Conservation (phyloP, 2,329 filamentous ascomycete species). For the Mycosphaerella sp. region DNA sequence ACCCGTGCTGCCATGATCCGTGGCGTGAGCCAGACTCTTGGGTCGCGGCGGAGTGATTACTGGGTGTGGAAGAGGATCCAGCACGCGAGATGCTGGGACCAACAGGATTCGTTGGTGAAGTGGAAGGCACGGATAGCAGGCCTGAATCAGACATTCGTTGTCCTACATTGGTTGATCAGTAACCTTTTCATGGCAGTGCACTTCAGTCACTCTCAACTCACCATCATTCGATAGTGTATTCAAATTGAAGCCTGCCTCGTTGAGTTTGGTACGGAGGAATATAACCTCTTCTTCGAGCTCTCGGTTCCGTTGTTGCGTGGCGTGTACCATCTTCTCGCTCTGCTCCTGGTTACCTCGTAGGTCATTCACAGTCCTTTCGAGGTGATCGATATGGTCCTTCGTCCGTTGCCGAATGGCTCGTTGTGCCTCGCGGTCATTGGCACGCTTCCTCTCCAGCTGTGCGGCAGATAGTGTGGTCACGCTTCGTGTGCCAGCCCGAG, state of each 20-base stretch:
- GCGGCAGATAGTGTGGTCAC: slow-evolving; percentile 53
- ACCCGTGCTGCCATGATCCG: slow-evolving; percentile 28
- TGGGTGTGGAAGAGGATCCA: slow-evolving; percentile 26
- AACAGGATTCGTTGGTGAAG: slow-evolving; percentile 23
- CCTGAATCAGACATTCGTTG: slow-evolving; percentile 22
- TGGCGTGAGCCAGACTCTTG: slow-evolving; percentile 25
- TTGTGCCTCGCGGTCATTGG: slow-evolving; percentile 56
- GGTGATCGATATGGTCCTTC: slow-evolving; percentile 53
- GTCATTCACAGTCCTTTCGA: slow-evolving; percentile 51
- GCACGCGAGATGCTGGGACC: slow-evolving; percentile 26
- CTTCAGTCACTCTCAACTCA: slow-evolving; percentile 5
- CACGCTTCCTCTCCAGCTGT: slow-evolving; percentile 54
- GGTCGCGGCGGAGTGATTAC: slow-evolving; percentile 25
- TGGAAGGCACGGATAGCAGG: slow-evolving; percentile 21
- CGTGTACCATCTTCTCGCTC: slow-evolving; percentile 43
- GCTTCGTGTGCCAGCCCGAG: slow-evolving; percentile 52
- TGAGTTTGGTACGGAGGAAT: slow-evolving; percentile 47
- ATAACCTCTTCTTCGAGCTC: slow-evolving; percentile 51
- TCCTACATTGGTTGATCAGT: slow-evolving; percentile 14
- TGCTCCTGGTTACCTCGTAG: slow-evolving; percentile 45
- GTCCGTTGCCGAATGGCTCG: slow-evolving; percentile 54
- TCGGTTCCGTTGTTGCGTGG: slow-evolving; percentile 49
- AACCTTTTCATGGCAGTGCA: neutral
- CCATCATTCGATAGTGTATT: slow-evolving; percentile 17
- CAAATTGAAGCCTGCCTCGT: slow-evolving; percentile 37